These are phyloP conservation scores for Globomyces sp. DNA, from an alignment of 371 early-diverging fungal genomes.

Conservation along the genomic window DNA sequence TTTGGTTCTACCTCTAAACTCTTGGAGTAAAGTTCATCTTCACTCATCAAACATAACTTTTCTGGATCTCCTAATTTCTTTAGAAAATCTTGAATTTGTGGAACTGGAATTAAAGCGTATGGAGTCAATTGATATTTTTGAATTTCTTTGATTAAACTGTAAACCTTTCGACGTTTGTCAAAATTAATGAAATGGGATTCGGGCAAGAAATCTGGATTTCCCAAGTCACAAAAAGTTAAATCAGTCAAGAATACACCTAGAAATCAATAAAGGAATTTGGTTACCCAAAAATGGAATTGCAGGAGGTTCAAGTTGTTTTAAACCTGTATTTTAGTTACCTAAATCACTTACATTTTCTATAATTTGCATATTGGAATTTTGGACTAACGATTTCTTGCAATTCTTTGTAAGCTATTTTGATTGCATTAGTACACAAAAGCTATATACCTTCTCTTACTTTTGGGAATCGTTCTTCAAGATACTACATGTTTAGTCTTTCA, in stretches of 20 bases:
- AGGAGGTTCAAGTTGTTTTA: constrained; percentile 45
- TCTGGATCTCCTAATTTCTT: constrained; percentile 21
- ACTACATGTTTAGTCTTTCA: too few species aligned
- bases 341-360: constrained; percentile 33
- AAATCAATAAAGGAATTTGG: too few species aligned
- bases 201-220: constrained; percentile 54
- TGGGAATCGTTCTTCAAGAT: constrained; percentile 40
- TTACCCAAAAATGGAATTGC: constrained; percentile 41
- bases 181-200: constrained; percentile 50
- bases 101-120: constrained; percentile 27
- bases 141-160: constrained; percentile 43
- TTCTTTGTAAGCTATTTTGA: constrained; percentile 29
- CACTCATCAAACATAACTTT: constrained; percentile 23
- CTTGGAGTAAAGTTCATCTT: constrained; percentile 40
- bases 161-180: constrained; percentile 54
- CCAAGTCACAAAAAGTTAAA: constrained; percentile 55
- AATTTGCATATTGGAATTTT: constrained; percentile 55
- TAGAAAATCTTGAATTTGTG: constrained; percentile 32
- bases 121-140: constrained; percentile 37
- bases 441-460: constrained; percentile 30
- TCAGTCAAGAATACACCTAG: constrained; percentile 58
- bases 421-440: neutral
- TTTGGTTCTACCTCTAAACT: constrained; percentile 39
- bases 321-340: neutral
- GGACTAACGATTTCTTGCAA: constrained; percentile 45